Conservation (phyloP, 768 basidiomycete species). For the Paxillus involutus region DNA sequence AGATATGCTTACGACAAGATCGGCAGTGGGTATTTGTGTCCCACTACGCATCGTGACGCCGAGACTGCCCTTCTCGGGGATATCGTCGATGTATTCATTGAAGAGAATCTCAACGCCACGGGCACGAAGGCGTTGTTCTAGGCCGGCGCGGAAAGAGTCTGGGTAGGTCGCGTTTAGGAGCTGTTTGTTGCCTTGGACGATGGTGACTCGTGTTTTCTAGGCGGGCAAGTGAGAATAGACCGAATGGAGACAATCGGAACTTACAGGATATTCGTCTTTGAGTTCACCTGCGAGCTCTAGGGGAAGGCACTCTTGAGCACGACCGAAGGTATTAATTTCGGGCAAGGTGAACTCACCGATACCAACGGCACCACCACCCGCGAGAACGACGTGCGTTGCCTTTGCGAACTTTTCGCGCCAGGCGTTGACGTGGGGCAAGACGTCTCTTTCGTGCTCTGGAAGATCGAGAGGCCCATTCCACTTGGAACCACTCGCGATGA, state of each 20-base stretch:
- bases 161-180: slow-evolving; percentile 61
- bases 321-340: background rate
- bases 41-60: slow-evolving; percentile 52
- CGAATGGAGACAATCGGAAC: slow-evolving; percentile 1
- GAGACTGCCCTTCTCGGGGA: slow-evolving; percentile 36
- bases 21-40: slow-evolving; percentile 44
- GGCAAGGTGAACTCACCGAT: slow-evolving; percentile 35
- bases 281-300: slow-evolving; percentile 48
- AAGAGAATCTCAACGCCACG: slow-evolving; percentile 53
- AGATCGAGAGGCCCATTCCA: slow-evolving; percentile 53
- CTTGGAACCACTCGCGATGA: slow-evolving; percentile 57
- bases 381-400: slow-evolving; percentile 46
- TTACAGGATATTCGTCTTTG: slow-evolving; percentile 39
- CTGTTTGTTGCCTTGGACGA: slow-evolving; percentile 55
- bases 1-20: slow-evolving; percentile 51
- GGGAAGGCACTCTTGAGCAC: background rate
- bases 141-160: slow-evolving; percentile 46
- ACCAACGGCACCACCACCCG: slow-evolving; percentile 58
- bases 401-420: slow-evolving; percentile 34
- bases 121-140: slow-evolving; percentile 39
- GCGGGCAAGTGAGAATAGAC: slow-evolving; percentile 10
- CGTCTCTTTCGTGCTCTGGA: slow-evolving; percentile 34
- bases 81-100: slow-evolving; percentile 50
- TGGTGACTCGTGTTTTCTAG: slow-evolving; percentile 48
- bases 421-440: slow-evolving; percentile 27